Base-by-base conservation (phyloP, 2,329 filamentous ascomycete species). In the Colletotrichum shisoi region DNA sequence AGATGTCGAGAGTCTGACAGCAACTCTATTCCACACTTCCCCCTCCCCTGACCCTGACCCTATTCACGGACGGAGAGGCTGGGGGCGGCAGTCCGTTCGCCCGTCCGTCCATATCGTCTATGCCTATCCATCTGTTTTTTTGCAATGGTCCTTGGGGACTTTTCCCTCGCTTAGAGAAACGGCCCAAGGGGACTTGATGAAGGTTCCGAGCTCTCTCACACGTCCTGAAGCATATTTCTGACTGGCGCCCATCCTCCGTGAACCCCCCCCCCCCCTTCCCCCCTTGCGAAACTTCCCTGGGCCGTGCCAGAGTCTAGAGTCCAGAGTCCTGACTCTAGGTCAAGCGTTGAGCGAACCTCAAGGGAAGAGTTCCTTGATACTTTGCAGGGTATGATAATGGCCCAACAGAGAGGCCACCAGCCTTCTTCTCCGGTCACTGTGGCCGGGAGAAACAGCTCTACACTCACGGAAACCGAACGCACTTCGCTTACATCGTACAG, bases 281-380 rank as follows among this genome's bases (percentile, higher is more conserved):
- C 24, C 61, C 53, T 54, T 65, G 54, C 61, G 53, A 59, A 65
- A 56, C 64, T 49, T 34, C 17, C 45, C 27, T 61, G 61, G 62
- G 57, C 48, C 61, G 65, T 56, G 65, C 62, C 54, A 60, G 59
- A 19, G 39, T 57, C 39, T 5, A 27, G 24, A 27, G 24, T 27
- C 24, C 24, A 6, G 24, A 27, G 24, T 24, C 24, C 24, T 5
- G 4, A 24, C 3, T 27, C 24, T 27, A 21, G 19, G 19, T 40
- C 31, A 27, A 48, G 24, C 46, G 19, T 24, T 24, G n/a, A 34
- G 24, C 24, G 34, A 46, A 34, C 9, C 7, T 4, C 27, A 48
- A 27, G 24, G 4, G 4, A 27, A 27, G 24, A 27, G 53, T 58
- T 19, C 39, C 42, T 27, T 60, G 40, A n/a, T 24, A 40, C 39